These are phyloP conservation scores for Marasmius fiardii DNA, from an alignment of 1,284 basidiomycete species.

Conservation along the genomic window DNA sequence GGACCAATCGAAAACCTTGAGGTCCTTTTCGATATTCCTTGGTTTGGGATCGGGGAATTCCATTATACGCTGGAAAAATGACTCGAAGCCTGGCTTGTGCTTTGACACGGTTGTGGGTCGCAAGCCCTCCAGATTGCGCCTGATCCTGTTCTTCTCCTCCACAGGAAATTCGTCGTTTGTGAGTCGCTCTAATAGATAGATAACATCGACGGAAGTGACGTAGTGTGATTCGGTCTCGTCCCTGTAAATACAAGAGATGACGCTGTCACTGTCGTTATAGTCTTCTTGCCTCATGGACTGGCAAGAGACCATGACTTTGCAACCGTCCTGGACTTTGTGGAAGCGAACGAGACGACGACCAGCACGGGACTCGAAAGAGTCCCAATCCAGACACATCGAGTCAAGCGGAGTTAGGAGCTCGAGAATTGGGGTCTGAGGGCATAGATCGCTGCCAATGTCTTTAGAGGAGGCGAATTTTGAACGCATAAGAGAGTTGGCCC, in stretches of 20 bases:
- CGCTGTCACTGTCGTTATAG: constrained; percentile 53
- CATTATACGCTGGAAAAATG: constrained; percentile 95
- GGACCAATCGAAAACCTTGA: constrained; percentile 97
- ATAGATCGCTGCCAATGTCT: constrained; percentile 30
- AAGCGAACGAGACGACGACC: constrained; percentile 75
- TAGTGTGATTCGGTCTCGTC: constrained; percentile 77
- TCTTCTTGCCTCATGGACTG: constrained; percentile 58
- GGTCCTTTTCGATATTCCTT: constrained; percentile 95
- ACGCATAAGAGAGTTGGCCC: constrained; percentile 41
- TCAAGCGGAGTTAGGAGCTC: constrained; percentile 55
- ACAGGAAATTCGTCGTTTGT: constrained; percentile 84
- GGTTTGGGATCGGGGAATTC: constrained; percentile 92
- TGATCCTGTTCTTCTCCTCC: constrained; percentile 95
- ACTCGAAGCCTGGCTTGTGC: constrained; percentile 73
- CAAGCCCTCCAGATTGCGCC: constrained; percentile 91
- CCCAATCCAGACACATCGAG: constrained; percentile 52
- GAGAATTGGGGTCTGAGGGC: constrained; percentile 50
- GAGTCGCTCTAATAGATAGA: constrained; percentile 87
- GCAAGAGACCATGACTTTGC: constrained; percentile 61
- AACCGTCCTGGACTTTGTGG: constrained; percentile 56
- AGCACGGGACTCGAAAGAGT: constrained; percentile 48
- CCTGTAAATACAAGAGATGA: constrained; percentile 89
- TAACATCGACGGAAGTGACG: constrained; percentile 94
- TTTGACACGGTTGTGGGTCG: constrained; percentile 90
- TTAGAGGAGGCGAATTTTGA: constrained; percentile 28